Conservation (phyloP, 2,329 filamentous ascomycete species). For the Podosphaera xanthii region DNA sequence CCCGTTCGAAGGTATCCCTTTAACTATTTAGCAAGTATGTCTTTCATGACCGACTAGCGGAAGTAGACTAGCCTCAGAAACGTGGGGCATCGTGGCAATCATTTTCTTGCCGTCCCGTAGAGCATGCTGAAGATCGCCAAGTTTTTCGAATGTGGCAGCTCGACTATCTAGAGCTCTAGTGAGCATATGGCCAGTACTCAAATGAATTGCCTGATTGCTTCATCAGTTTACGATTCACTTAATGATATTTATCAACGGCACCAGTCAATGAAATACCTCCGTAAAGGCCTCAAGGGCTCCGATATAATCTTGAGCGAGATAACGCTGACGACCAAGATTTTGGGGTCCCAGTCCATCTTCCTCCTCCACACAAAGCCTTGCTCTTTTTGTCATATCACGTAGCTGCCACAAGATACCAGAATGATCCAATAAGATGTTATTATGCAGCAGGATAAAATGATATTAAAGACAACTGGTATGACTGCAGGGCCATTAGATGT, state of each 20-base stretch:
- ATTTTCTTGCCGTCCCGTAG: conserved; percentile 15
- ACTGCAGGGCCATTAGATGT: too few relatives aligned
- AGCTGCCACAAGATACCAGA: too few relatives aligned
- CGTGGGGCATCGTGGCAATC: conserved; percentile 14
- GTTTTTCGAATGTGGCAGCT: conserved; percentile 16
- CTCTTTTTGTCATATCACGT: too few relatives aligned
- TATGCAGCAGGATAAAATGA: too few relatives aligned
- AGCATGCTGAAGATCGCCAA: conserved; percentile 11
- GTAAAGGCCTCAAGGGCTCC: conserved; percentile 12
- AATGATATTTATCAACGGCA: not conserved
- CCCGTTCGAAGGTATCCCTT: conserved; percentile 17
- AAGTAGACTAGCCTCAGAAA: conserved; percentile 11
- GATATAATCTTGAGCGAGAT: conserved; percentile 12
- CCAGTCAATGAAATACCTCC: conserved; percentile 6
- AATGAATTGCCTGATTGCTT: conserved; percentile 9
- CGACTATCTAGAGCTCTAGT: conserved; percentile 16
- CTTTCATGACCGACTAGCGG: not conserved
- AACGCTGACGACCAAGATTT: conserved; percentile 12
- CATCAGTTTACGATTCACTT: conserved; percentile 1
- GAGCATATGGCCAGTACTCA: conserved; percentile 10
- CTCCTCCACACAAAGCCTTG: too few relatives aligned
- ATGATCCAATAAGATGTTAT: too few relatives aligned
- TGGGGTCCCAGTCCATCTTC: conserved; percentile 12
- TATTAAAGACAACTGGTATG: too few relatives aligned
- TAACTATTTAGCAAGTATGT: not conserved